These are phyloP conservation scores for Metarhizium brunneum DNA, from an alignment of 2,329 filamentous ascomycete genomes.

Conservation along the genomic window DNA sequence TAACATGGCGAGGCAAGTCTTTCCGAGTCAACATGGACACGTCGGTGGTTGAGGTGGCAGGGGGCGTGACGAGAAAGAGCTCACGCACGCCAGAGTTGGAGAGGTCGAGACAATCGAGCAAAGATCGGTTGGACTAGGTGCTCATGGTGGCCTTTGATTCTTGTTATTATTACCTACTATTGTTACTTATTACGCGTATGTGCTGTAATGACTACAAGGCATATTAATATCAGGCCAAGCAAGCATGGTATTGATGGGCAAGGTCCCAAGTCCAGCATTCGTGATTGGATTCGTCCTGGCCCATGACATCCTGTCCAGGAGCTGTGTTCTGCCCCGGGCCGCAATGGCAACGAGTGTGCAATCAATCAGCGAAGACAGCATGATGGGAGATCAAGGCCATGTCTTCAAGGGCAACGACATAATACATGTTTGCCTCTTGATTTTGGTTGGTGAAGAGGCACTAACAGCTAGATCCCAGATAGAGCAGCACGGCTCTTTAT, in stretches of 20 bases:
- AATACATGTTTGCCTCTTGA: too few species aligned
- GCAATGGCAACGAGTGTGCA: too few species aligned
- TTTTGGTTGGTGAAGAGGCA: too few species aligned
- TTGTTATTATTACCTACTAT: background rate
- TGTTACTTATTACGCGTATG: background rate
- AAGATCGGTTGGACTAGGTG: conserved; percentile 16
- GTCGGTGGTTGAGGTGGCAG: conserved; percentile 48
- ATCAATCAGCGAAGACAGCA: too few species aligned
- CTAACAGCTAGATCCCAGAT: too few species aligned
- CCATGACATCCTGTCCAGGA: too few species aligned
- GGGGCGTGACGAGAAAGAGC: background rate
- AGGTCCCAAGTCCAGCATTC: background rate
- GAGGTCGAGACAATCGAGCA: conserved; percentile 13
- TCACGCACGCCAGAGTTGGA: conserved; percentile 13
- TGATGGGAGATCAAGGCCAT: too few species aligned
- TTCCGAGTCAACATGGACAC: conserved; percentile 82
- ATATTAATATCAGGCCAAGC: background rate
- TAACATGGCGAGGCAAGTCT: conserved; percentile 75
- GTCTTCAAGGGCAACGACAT: too few species aligned
- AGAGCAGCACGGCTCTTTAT: too few species aligned
- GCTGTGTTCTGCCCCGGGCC: too few species aligned
- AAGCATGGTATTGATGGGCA: background rate
- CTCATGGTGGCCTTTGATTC: background rate
- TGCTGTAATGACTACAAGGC: background rate
- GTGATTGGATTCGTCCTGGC: too few species aligned